These are phyloP conservation scores for Auricularia sp. DNA, from an alignment of 768 basidiomycete genomes.

Conservation along the genomic window DNA sequence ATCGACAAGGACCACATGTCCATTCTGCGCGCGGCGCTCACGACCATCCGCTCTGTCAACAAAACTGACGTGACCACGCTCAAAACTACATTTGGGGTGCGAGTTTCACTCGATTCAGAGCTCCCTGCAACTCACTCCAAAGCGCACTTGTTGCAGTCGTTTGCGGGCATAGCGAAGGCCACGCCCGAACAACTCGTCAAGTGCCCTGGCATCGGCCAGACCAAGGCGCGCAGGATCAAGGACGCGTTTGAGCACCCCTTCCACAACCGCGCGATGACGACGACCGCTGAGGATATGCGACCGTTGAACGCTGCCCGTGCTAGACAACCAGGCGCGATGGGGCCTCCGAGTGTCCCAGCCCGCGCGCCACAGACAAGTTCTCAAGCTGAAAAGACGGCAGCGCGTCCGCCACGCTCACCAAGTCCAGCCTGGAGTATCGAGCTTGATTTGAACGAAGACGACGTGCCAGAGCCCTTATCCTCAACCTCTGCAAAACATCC, in stretches of 20 bases:
- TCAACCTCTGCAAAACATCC: background rate
- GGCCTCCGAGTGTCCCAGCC: background rate
- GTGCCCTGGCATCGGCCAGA: constrained; percentile 87
- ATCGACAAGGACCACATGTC: constrained; percentile 82
- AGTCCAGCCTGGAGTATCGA: constrained; percentile 33
- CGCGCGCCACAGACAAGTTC: background rate
- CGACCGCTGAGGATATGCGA: constrained; percentile 14
- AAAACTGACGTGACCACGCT: constrained; percentile 96
- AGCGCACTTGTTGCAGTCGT: constrained; percentile 44
- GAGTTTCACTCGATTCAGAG: constrained; percentile 17
- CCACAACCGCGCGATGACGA: constrained; percentile 37
- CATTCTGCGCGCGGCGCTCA: constrained; percentile 71
- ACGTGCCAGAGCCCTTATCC: background rate
- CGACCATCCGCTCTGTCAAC: constrained; percentile 86
- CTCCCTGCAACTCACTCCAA: background rate
- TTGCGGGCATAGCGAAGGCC: constrained; percentile 68
- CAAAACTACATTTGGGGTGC: constrained; percentile 81
- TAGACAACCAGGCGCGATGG: background rate
- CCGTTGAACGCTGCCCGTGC: background rate
- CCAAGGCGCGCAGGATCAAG: constrained; percentile 84
- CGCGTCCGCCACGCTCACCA: constrained; percentile 14
- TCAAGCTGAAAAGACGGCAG: background rate
- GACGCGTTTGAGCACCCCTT: constrained; percentile 90
- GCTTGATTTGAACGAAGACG: constrained; percentile 29
- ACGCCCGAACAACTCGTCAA: constrained; percentile 64